Percentiles rank a stretch among this genome's conserved stretches.
Evolutionary conservation across 768 basidiomycete genomes (phyloP).

Genomic region (Suillus alpinus): DNA sequence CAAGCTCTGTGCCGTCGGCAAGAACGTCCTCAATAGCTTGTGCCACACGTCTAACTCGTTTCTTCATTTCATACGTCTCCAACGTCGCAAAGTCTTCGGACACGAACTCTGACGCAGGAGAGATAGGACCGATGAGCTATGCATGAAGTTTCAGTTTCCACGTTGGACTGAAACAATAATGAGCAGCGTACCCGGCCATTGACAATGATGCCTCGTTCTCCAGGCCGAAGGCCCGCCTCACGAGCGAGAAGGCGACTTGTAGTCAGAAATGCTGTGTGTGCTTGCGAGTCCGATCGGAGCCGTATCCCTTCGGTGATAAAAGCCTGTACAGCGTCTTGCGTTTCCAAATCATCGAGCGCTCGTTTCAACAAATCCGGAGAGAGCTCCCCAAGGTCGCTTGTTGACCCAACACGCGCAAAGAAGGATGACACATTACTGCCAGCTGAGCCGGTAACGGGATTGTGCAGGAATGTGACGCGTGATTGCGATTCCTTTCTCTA

Average conservation of each 20-base stretch:
- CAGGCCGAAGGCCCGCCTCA: constrained; percentile 57
- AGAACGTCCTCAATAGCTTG: constrained; percentile 58
- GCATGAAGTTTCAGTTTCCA: constrained; percentile 6
- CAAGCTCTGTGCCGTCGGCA: constrained; percentile 34
- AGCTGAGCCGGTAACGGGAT: constrained; percentile 38
- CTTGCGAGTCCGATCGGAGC: constrained; percentile 16
- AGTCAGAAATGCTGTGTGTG: constrained; percentile 42
- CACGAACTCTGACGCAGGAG: constrained; percentile 48
- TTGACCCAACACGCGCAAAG: background rate
- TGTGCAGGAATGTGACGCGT: constrained; percentile 78
- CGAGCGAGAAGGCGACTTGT: constrained; percentile 48
- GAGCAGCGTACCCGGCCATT: constrained; percentile 75
- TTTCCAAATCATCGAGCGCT: background rate
- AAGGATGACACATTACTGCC: background rate
- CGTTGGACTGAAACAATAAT: background rate
- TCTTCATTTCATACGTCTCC: constrained; percentile 69
- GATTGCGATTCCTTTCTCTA: constrained; percentile 46
- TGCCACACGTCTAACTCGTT: constrained; percentile 67
- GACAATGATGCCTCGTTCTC: constrained; percentile 61
- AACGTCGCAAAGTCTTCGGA: constrained; percentile 72
- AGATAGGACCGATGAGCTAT: constrained; percentile 78
- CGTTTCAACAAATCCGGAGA: background rate
- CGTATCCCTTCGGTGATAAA: constrained; percentile 23
- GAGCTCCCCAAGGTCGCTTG: constrained; percentile 30
- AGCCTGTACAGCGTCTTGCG: constrained; percentile 33